Evolutionary conservation across 345 rosid genomes (phyloP).

Genomic region (Salix brachista): DNA sequence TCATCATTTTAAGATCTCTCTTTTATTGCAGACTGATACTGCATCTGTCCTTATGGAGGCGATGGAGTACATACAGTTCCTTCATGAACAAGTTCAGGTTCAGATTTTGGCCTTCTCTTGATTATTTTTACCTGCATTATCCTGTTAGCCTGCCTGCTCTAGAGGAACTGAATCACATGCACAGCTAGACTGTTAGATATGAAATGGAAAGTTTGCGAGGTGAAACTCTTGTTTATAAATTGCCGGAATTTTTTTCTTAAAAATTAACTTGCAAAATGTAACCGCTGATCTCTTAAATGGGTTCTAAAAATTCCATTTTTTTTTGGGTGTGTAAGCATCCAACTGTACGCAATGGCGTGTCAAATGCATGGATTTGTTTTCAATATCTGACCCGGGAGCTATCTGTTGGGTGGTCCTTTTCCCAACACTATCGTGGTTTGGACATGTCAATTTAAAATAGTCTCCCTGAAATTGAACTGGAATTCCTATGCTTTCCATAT

Average conservation of each 20-base stretch:
- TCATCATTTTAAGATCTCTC: conserved; percentile 1
- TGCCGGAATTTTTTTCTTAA: neutral
- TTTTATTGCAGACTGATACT: conserved; percentile 76
- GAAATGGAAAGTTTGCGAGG: neutral
- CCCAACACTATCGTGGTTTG: neutral
- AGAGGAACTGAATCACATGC: neutral
- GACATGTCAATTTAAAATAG: neutral
- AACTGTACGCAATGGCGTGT: neutral
- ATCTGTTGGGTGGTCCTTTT: too few species aligned
- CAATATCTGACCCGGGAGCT: neutral
- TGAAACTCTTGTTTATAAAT: neutral
- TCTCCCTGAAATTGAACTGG: neutral
- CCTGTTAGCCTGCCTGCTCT: neutral
- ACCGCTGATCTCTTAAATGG: neutral
- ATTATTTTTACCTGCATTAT: neutral
- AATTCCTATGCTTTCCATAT: neutral
- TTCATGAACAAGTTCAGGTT: conserved; percentile 97
- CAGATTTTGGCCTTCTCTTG: conserved; percentile 26
- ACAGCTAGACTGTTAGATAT: neutral
- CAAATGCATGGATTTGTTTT: neutral
- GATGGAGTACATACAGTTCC: conserved; percentile 81
- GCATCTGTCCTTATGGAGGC: conserved; percentile 91
- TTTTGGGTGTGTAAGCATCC: neutral
- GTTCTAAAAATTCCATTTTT: neutral
- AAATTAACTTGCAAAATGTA: neutral